These are phyloP conservation scores for Zygoascus meyerae DNA, from an alignment of 1,139 yeast species.

Conservation along the genomic window DNA sequence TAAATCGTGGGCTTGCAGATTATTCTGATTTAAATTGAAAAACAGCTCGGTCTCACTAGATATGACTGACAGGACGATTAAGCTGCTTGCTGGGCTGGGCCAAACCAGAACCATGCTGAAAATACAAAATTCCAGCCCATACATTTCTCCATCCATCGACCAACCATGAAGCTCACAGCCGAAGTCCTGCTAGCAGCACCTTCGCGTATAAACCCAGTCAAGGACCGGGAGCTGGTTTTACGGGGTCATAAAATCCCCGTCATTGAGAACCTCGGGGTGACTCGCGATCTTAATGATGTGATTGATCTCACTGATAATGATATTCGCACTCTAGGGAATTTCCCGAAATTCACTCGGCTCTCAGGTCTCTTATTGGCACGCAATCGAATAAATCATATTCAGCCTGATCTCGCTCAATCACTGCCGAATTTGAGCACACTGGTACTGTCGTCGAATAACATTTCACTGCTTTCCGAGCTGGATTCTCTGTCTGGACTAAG, in stretches of 20 bases:
- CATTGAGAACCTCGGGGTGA: slow-evolving; percentile 41
- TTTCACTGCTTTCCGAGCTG: slow-evolving; percentile 41
- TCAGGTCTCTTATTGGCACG: slow-evolving; percentile 51
- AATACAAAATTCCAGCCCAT: neutral
- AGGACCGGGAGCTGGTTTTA: slow-evolving; percentile 41
- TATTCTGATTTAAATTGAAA: too few species aligned
- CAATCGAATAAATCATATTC: slow-evolving; percentile 47
- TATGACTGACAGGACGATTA: neutral
- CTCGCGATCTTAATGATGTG: slow-evolving; percentile 44
- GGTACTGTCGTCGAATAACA: slow-evolving; percentile 49
- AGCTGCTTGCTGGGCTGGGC: neutral
- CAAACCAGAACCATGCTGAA: neutral
- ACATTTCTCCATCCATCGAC: neutral
- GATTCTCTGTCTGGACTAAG: slow-evolving; percentile 36
- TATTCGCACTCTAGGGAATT: slow-evolving; percentile 46
- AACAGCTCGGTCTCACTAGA: too few species aligned
- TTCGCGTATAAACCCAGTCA: slow-evolving; percentile 42
- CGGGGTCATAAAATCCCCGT: slow-evolving; percentile 38
- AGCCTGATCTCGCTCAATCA: slow-evolving; percentile 31
- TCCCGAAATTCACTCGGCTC: slow-evolving; percentile 45
- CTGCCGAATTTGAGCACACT: slow-evolving; percentile 47
- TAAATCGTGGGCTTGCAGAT: too few species aligned
- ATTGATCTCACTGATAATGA: slow-evolving; percentile 68
- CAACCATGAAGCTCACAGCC: slow-evolving; percentile 50
- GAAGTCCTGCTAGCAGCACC: slow-evolving; percentile 46